Evolutionary conservation across 345 rosid genomes (phyloP), one percentile per base, ranked within the genome.

Genomic region (Gossypium thurberi): DNA sequence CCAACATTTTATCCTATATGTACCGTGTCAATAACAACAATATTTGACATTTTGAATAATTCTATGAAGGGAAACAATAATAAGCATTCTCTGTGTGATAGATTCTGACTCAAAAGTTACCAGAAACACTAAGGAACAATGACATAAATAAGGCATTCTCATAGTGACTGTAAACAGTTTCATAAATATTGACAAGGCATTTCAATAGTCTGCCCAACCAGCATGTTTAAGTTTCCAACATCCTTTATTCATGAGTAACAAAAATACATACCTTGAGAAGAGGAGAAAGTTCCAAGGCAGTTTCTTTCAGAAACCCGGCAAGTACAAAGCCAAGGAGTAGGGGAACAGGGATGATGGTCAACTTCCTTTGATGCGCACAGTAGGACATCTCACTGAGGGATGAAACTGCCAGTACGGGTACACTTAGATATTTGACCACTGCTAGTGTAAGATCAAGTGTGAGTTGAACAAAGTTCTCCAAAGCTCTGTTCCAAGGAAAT

Each of bases 311-410:
- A 69, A 90, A 21, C 59, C 88, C 88, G 1, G 85, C 88, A 68
- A 87, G 74, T 75, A 79, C 89, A 68, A 90, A 33, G 75, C 98
- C 97, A 64, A 89, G 20, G 72, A 88, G 84, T 23, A 94, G 77
- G 0, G 97, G 97, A 75, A 90, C 69, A 2, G 92, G 91, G 63
- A 92, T 82, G 51, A 90, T 74, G 64, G 76, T 78, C 79, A 94
- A 83, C 83, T 82, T 92, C 86, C 80, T 92, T 73, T 90, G 86
- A 77, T 87, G 96, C 4, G 98, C 97, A 85, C 97, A 90, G 52
- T 91, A 94, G 60, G 98, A 94, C 97, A 94, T 87, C 91, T 94
- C 98, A n/a, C 97, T 91, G 14, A 92, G 80, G 25, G 97, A 90
- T 43, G 97, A 78, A 81, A 92, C 86, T 25, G 81, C 89, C 60